A percentile compares a stretch with the other conserved stretches of the same genome.
These are phyloP conservation scores for Lactarius vividus DNA, from an alignment of 768 basidiomycete genomes.

Conservation along the genomic window DNA sequence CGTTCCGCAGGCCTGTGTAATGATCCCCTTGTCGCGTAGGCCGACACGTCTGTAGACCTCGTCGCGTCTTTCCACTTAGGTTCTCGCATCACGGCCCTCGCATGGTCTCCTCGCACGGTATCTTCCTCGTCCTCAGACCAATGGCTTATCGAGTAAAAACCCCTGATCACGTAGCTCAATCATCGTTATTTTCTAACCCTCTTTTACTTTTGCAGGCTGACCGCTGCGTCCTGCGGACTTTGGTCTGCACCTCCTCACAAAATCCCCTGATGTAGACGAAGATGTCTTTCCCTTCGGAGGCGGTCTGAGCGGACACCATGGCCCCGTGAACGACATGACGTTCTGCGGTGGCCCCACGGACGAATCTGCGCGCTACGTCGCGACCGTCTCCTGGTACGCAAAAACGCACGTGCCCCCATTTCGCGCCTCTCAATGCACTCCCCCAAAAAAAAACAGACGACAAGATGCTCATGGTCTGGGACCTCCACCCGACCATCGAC, in stretches of 20 bases:
- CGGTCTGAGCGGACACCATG: conserved; percentile 78
- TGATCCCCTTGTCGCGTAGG: conserved; percentile 37
- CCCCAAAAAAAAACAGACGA: conserved; percentile 49
- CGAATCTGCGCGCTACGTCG: conserved; percentile 70
- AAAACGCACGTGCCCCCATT: neutral
- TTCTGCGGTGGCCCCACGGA: conserved; percentile 75
- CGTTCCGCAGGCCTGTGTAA: conserved; percentile 12
- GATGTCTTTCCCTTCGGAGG: conserved; percentile 71
- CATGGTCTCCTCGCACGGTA: conserved; percentile 69
- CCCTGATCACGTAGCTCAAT: conserved; percentile 8
- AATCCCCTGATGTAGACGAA: conserved; percentile 47
- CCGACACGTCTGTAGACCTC: conserved; percentile 40
- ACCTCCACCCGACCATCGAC: conserved; percentile 59
- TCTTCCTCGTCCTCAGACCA: conserved; percentile 63
- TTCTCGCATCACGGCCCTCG: conserved; percentile 64
- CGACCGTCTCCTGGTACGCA: conserved; percentile 70
- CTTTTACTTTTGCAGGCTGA: conserved; percentile 47
- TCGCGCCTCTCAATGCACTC: conserved; percentile 8
- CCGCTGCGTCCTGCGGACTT: conserved; percentile 67
- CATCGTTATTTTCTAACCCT: conserved; percentile 5
- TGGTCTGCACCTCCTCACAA: conserved; percentile 67
- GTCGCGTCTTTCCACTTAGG: conserved; percentile 77
- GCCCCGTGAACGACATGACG: conserved; percentile 70
- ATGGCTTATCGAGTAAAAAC: conserved; percentile 68
- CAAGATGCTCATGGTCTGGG: conserved; percentile 85